These are phyloP conservation scores for Pseudogymnoascus sp. DNA, from an alignment of 2,329 filamentous ascomycete genomes.

Conservation along the genomic window DNA sequence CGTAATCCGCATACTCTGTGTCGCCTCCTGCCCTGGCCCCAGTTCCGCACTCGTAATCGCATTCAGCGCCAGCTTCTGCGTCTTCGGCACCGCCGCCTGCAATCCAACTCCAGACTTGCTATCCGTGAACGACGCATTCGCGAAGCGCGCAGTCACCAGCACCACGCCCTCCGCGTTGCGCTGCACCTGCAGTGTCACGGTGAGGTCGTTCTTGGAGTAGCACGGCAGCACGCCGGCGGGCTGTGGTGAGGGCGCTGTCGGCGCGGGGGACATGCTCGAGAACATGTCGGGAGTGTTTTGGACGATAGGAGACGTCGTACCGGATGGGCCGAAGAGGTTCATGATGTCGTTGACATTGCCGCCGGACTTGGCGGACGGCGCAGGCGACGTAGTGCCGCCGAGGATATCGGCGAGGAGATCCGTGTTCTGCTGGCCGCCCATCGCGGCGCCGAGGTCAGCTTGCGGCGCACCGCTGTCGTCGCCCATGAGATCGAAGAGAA, in stretches of 20 bases:
- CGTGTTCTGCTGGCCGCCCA: constrained; percentile 35
- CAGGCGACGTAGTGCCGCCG: constrained; percentile 55
- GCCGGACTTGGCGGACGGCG: constrained; percentile 35
- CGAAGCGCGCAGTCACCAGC: constrained; percentile 77
- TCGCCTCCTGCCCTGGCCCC: constrained; percentile 69
- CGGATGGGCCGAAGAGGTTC: constrained; percentile 66
- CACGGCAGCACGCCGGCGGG: constrained; percentile 53
- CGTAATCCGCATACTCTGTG: constrained; percentile 81
- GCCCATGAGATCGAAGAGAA: constrained; percentile 88
- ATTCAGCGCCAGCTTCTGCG: constrained; percentile 85
- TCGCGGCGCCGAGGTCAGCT: constrained; percentile 42
- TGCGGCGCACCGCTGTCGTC: constrained; percentile 55
- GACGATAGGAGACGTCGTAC: constrained; percentile 37
- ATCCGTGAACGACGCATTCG: constrained; percentile 60
- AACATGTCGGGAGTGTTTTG: constrained; percentile 43
- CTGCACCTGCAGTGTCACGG: constrained; percentile 74
- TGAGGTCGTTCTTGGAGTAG: constrained; percentile 80
- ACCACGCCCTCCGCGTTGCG: constrained; percentile 70
- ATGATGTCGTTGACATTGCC: constrained; percentile 68
- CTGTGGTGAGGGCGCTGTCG: constrained; percentile 30
- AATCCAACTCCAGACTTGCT: constrained; percentile 67
- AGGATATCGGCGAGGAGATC: constrained; percentile 90
- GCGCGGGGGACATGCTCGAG: constrained; percentile 40
- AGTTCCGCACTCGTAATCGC: constrained; percentile 78
- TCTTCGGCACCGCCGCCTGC: constrained; percentile 93